These are phyloP conservation scores for Aphanomyces stellatus DNA, from an alignment of 352 stramenopile species.

Conservation along the genomic window DNA sequence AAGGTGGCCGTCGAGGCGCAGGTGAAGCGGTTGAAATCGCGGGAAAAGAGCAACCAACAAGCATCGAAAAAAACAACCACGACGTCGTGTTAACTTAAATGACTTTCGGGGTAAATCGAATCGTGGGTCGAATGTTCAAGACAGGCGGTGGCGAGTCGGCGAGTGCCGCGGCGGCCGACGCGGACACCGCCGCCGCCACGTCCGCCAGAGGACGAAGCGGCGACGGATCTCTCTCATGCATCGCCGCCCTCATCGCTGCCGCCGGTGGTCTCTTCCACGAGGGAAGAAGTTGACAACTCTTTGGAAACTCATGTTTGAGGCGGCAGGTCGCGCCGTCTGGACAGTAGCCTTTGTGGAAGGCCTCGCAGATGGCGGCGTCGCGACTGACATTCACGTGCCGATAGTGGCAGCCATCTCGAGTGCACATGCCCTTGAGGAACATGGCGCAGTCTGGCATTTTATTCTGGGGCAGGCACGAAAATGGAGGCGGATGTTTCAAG, in stretches of 20 bases:
- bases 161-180: slow-evolving; percentile 7
- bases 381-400: slow-evolving; percentile 74
- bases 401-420: slow-evolving; percentile 66
- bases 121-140: slow-evolving; percentile 55
- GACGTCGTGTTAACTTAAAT: not conserved
- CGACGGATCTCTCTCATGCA: too few relatives aligned
- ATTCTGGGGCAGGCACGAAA: not conserved
- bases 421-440: slow-evolving; percentile 66
- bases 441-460: slow-evolving; percentile 53
- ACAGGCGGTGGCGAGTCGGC: slow-evolving; percentile 20
- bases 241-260: too few relatives aligned
- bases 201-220: too few relatives aligned
- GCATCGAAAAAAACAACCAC: not conserved
- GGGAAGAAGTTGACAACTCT: too few relatives aligned
- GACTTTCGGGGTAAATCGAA: slow-evolving; percentile 42
- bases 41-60: not conserved
- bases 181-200: too few relatives aligned
- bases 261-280: too few relatives aligned
- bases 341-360: slow-evolving; percentile 59
- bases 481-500: not conserved
- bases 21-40: slow-evolving; percentile 10
- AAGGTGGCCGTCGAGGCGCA: slow-evolving; percentile 2
- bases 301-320: slow-evolving; percentile 57
- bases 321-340: slow-evolving; percentile 38
- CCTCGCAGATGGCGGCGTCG: slow-evolving; percentile 45